Base-by-base conservation (phyloP, 148 eudicot genomes). In the Cornus suecica region DNA sequence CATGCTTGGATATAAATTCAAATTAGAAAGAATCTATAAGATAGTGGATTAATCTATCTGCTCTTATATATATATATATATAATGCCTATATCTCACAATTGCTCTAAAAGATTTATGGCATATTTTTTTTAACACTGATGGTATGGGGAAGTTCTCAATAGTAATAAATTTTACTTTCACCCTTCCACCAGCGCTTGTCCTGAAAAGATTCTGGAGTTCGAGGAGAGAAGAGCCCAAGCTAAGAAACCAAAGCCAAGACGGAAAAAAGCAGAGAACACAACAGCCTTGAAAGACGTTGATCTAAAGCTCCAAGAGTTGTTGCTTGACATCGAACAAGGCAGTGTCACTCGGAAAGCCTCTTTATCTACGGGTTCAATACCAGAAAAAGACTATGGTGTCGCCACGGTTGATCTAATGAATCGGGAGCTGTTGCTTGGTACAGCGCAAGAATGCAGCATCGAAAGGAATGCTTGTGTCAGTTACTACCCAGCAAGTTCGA, bases 181-280 rank as follows among this genome's bases (percentile, higher is more conserved):
- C 45, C 25, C 52, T 37, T 63, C 15, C 52, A 58, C 24, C 87
- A 94, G 98, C 77, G 98, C 98, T 79, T 94, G 98, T 79, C 93
- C 93, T 13, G 98, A 94, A 83, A 91, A 79, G 87, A 91, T 88
- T 61, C 64, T 48, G 78, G 98, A 94, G 79, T 94, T 88, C 56
- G 82, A 85, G 82, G 85, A 88, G 76, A 83, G 80, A 76, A 83
- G 69, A 82, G 92, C 87, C 70, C 88, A 88, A 60, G 78, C 65
- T 76, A 91, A 94, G 88, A 90, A 84, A 73, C 86, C 73, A 65
- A 85, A 82, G 84, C 78, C 88, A 70, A 90, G 84, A 80, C 68
- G 67, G 32, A 88, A 88, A 80, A 84, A 84, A 84, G 65, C 78
- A 54, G 84, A 84, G 23, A 80, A 79, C 45, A 82, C 11, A 60